Conservation (phyloP, 2,329 filamentous ascomycete genomes). For the Cercospora brassicicola region DNA sequence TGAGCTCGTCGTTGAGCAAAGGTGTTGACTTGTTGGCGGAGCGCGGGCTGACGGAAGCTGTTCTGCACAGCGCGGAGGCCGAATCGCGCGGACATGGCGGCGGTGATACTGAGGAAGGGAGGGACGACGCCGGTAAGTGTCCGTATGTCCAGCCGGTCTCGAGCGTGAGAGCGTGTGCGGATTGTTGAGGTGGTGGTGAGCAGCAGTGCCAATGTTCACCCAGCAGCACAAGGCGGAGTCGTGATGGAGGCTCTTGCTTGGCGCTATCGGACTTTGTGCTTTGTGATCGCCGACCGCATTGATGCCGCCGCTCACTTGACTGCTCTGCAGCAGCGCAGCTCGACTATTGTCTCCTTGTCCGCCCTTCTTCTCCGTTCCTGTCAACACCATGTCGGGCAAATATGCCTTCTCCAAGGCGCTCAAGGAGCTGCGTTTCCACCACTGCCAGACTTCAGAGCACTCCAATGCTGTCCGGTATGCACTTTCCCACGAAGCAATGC, state of each 20-base stretch:
- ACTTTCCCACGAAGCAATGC: not conserved
- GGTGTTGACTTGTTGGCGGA: slow-evolving; percentile 45
- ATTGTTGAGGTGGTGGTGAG: not conserved
- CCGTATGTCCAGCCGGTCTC: not conserved
- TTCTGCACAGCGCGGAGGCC: slow-evolving; percentile 58
- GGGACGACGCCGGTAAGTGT: not conserved
- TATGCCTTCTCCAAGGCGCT: slow-evolving; percentile 86
- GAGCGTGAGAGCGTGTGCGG: not conserved
- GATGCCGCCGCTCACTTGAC: not conserved
- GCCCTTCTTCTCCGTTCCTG: not conserved
- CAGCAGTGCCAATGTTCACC: slow-evolving; percentile 3
- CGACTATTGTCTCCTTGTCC: not conserved
- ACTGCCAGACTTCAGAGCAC: slow-evolving; percentile 91
- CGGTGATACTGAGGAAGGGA: not conserved
- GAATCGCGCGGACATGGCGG: slow-evolving; percentile 56
- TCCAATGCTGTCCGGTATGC: slow-evolving; percentile 82
- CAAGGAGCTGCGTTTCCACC: slow-evolving; percentile 94
- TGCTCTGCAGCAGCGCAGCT: not conserved
- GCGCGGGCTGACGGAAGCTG: slow-evolving; percentile 55
- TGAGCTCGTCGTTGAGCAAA: slow-evolving; percentile 63
- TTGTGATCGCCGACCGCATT: not conserved
- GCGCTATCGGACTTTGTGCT: not conserved
- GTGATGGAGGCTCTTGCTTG: not conserved
- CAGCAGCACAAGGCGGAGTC: not conserved
- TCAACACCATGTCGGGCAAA: slow-evolving; percentile 74